Evolutionary conservation across 2,329 filamentous ascomycete genomes (phyloP).

Genomic region (Lizonia empirigonia): DNA sequence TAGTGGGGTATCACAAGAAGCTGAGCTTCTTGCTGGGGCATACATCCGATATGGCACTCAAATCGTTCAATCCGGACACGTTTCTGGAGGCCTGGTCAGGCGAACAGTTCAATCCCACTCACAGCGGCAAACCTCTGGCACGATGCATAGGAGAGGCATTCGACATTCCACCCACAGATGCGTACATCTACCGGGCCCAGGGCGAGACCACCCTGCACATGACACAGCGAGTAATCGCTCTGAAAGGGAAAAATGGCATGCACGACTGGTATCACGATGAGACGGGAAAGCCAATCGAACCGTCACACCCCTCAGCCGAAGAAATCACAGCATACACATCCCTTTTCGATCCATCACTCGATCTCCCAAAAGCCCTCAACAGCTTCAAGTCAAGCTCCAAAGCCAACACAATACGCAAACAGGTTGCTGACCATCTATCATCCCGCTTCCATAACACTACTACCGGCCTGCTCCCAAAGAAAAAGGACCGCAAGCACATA

Average conservation of each 20-base stretch:
- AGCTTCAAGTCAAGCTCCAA: constrained; percentile 69
- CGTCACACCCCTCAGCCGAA: constrained; percentile 34
- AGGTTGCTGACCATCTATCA: constrained; percentile 63
- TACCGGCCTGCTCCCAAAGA: constrained; percentile 35
- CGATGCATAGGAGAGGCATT: constrained; percentile 57
- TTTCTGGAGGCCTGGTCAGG: constrained; percentile 54
- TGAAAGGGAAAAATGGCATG: constrained; percentile 54
- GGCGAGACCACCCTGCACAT: constrained; percentile 58
- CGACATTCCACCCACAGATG: constrained; percentile 52
- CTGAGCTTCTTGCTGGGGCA: neutral
- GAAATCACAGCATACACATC: constrained; percentile 71
- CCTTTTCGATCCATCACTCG: constrained; percentile 67
- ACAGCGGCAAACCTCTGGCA: constrained; percentile 44
- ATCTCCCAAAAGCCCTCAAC: constrained; percentile 66
- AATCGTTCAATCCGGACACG: constrained; percentile 52
- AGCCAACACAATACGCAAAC: constrained; percentile 64
- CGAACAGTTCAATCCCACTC: constrained; percentile 37
- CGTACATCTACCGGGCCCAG: constrained; percentile 58
- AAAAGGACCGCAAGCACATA: constrained; percentile 53
- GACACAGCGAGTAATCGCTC: constrained; percentile 56
- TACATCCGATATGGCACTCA: constrained; percentile 27
- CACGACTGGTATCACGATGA: constrained; percentile 59
- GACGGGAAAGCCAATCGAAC: constrained; percentile 41
- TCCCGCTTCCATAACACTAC: constrained; percentile 55
- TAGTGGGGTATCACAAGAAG: constrained; percentile 1